Conservation (phyloP, 2,329 filamentous ascomycete species). For the Arthroderma uncinatum region DNA sequence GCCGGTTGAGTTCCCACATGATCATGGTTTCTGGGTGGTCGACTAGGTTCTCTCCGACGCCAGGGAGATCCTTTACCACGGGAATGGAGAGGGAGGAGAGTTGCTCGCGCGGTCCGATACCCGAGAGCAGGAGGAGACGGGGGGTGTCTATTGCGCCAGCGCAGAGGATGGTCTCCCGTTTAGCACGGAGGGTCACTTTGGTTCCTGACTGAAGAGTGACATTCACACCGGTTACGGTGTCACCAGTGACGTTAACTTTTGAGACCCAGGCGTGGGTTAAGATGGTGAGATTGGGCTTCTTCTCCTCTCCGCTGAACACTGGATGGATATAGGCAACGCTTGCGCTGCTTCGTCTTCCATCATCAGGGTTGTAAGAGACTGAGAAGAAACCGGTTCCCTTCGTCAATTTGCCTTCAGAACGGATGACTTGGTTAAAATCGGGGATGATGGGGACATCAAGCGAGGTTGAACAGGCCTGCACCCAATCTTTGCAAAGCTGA, state of each 20-base stretch:
- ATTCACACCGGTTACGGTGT: slow-evolving; percentile 62
- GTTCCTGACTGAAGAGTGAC: slow-evolving; percentile 53
- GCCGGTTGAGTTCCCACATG: slow-evolving; percentile 68
- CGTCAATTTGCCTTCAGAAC: slow-evolving; percentile 57
- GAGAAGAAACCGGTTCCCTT: slow-evolving; percentile 82
- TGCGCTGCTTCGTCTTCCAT: slow-evolving; percentile 71
- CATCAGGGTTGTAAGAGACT: slow-evolving; percentile 81
- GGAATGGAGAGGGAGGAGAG: slow-evolving; percentile 21
- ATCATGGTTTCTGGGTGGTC: slow-evolving; percentile 58
- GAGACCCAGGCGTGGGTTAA: slow-evolving; percentile 82
- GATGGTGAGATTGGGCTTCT: slow-evolving; percentile 70
- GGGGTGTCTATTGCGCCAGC: slow-evolving; percentile 46
- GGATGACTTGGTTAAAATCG: slow-evolving; percentile 82
- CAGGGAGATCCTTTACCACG: slow-evolving; percentile 21
- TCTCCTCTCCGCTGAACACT: slow-evolving; percentile 71
- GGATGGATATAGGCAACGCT: slow-evolving; percentile 90
- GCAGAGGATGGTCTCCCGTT: slow-evolving; percentile 40
- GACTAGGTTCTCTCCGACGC: slow-evolving; percentile 35
- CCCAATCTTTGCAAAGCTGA: slow-evolving; percentile 85
- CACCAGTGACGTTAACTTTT: slow-evolving; percentile 60
- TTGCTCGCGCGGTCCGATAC: slow-evolving; percentile 33
- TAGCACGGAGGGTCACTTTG: slow-evolving; percentile 39
- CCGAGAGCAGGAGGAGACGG: slow-evolving; percentile 44
- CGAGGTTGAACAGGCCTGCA: slow-evolving; percentile 65
- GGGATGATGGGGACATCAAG: slow-evolving; percentile 69